These are phyloP conservation scores for Sporothrix dimorphospora DNA, from an alignment of 2,329 filamentous ascomycete species.

Conservation along the genomic window DNA sequence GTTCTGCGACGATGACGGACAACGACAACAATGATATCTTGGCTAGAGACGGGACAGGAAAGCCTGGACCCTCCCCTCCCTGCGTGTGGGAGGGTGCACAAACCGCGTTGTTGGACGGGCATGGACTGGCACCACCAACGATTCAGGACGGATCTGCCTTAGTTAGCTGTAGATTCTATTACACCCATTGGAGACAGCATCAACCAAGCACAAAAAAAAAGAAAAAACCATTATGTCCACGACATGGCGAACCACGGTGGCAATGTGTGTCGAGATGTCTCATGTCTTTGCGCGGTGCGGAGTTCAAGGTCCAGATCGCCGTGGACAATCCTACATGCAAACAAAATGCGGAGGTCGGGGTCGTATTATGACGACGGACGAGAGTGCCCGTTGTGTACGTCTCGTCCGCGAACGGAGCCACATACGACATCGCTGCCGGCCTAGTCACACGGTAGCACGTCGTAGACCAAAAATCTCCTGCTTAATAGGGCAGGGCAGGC, in stretches of 20 bases:
- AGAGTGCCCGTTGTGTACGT: slow-evolving; percentile 1
- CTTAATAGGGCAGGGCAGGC: background rate
- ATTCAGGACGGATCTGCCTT: background rate
- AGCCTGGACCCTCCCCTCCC: background rate
- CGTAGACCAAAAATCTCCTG: background rate
- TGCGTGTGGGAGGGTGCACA: background rate
- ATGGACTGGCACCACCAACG: background rate
- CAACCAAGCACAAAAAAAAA: slow-evolving; percentile 21
- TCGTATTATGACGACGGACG: background rate
- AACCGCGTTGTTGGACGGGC: background rate
- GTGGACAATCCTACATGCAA: background rate
- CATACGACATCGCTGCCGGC: background rate
- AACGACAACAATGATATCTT: slow-evolving; percentile 26
- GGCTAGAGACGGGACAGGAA: slow-evolving; percentile 9
- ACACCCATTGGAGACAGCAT: slow-evolving; percentile 24
- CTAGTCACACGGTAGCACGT: background rate
- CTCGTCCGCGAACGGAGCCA: slow-evolving; percentile 11
- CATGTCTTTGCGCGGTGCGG: too few relatives aligned
- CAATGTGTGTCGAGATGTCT: background rate
- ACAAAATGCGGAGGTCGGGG: background rate
- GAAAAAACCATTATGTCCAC: background rate
- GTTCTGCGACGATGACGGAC: background rate
- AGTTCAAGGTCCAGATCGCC: background rate
- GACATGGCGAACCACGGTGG: background rate
- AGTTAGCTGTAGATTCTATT: slow-evolving; percentile 26